phyloP scores from a whole-genome alignment of 129 eudicot species.

The Apium graveolens region DNA sequence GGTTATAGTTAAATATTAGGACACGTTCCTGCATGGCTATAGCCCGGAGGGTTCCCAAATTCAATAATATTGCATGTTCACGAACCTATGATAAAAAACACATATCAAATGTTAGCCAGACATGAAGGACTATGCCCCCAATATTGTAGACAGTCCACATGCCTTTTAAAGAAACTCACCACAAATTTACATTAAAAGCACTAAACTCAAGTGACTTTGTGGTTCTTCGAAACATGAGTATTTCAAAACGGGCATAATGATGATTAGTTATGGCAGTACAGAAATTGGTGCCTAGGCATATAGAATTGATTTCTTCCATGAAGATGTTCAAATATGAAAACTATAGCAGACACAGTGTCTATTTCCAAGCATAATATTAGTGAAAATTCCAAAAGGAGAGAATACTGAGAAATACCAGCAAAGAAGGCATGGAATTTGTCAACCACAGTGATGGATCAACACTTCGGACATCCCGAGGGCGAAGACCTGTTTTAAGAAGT shows the following conservation, averaged over 20 bases:
- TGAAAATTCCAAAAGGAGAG: background rate
- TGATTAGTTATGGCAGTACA: background rate
- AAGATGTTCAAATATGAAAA: background rate
- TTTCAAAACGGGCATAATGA: background rate
- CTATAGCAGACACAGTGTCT: background rate
- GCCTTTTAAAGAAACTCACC: background rate
- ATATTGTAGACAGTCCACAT: background rate
- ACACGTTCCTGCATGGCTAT: conserved; percentile 92
- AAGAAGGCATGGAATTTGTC: conserved; percentile 89
- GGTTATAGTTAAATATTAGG: conserved; percentile 79
- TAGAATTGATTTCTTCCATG: background rate
- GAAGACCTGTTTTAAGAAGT: conserved; percentile 56
- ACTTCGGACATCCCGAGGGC: conserved; percentile 94
- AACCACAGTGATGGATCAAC: conserved; percentile 98
- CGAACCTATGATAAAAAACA: conserved; percentile 53
- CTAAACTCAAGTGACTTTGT: background rate
- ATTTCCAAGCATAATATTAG: background rate
- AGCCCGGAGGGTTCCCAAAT: conserved; percentile 86
- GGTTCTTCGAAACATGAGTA: background rate
- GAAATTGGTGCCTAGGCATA: background rate
- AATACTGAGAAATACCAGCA: conserved; percentile 54
- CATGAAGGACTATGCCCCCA: conserved; percentile 8
- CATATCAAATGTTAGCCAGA: conserved; percentile 5
- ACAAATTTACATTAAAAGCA: background rate
- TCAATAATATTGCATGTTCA: conserved; percentile 83